These are phyloP conservation scores for Xylaria scruposa DNA, from an alignment of 495 filamentous ascomycete species.

Conservation along the genomic window DNA sequence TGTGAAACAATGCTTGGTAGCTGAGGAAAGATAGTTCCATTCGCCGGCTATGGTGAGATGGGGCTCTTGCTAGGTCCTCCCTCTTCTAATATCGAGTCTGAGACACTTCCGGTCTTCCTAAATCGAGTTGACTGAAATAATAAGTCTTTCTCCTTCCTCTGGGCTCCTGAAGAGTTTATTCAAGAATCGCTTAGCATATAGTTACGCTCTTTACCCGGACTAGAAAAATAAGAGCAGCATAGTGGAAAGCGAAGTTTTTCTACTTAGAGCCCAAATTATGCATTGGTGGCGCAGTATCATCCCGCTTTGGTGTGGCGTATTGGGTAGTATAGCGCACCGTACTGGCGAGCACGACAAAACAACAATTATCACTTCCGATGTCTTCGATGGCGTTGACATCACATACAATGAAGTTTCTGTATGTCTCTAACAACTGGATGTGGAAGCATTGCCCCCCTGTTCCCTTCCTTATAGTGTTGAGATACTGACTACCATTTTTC, in stretches of 20 bases:
- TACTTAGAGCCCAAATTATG: constrained; percentile 12
- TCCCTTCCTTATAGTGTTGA: constrained; percentile 12
- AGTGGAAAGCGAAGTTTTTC: constrained; percentile 13
- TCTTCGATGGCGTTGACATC: constrained; percentile 17
- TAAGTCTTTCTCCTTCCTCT: constrained; percentile 8
- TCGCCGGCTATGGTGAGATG: no score
- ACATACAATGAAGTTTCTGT: constrained; percentile 13
- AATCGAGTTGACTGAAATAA: constrained; percentile 13
- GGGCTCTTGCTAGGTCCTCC: no score
- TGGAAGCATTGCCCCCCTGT: constrained; percentile 5
- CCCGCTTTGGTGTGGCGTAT: constrained; percentile 7
- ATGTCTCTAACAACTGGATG: constrained; percentile 3
- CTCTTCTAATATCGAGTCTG: no score
- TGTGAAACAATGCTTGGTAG: constrained; percentile 8
- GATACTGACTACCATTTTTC: constrained; percentile 15
- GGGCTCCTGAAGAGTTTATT: constrained; percentile 13
- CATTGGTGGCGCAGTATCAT: constrained; percentile 8
- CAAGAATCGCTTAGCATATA: constrained; percentile 14
- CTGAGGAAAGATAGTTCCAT: constrained; percentile 5
- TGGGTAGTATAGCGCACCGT: constrained; percentile 18
- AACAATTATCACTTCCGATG: constrained; percentile 9
- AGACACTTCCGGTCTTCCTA: constrained; percentile 12
- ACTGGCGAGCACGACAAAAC: constrained; percentile 6
- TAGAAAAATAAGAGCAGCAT: constrained; percentile 2
- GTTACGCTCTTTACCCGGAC: constrained; percentile 11